Evolutionary conservation across 306 rosid species (phyloP), one percentile per base, ranked within the genome.

Genomic region (Begonia fuchsioides): DNA sequence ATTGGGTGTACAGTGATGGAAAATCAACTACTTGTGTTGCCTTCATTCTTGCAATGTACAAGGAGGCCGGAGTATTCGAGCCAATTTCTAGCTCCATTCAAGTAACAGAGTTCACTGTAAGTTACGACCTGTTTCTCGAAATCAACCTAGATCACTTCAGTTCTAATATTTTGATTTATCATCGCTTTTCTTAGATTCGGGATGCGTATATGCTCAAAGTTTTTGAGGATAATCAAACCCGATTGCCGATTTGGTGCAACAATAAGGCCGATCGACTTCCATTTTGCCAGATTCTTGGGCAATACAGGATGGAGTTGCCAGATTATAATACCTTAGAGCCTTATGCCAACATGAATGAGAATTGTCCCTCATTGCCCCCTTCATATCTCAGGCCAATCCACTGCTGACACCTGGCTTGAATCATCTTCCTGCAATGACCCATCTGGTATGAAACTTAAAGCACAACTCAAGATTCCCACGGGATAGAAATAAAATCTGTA

Each of bases 21-120:
- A 87, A 87, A 60, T 82, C 96, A 26, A 83, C 87, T 17, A 77
- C 96, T 12, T 87, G 96, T 38, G 94, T 87, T 35, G 76, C 96
- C 55, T 87, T 87, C 43, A 80, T 80, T 52, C 93, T 87, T 50
- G 51, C 83, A 39, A 87, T 83, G 87, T 87, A 87, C 38, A 87
- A 87, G 64, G 93, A 66, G 53, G 96, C 96, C 18, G 94, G 96
- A 46, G 54, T 87, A 17, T 77, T 87, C 1, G 82, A 87, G 1
- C 75, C 94, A 13, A 11, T 80, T 60, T 17, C 94, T 16, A 60
- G 70, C 69, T 72, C 79, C 58, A 55, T 83, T 53, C 94, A 87
- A 80, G 94, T 83, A 47, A 87, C 94, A 14, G 96, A 87, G 60
- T 87, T 87, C 73, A 87, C 96, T 7, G 96, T 87, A 71, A 83